phyloP scores from a whole-genome alignment of 2,329 filamentous ascomycete genomes.

The Pestalotiopsis sp. region DNA sequence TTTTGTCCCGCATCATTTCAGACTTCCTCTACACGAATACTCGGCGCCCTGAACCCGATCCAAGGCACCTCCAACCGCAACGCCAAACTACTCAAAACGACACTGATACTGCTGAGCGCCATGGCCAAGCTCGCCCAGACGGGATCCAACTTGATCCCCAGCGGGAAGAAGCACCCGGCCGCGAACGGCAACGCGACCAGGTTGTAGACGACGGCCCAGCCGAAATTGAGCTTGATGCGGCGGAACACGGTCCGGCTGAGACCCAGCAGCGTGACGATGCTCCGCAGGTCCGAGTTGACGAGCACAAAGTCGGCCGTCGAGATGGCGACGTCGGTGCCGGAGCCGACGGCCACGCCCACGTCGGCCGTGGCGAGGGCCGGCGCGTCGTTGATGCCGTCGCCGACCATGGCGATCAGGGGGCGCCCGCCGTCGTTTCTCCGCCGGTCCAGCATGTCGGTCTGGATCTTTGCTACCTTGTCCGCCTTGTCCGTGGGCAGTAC shows the following conservation, averaged over 20 bases:
- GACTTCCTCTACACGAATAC: conserved; percentile 7
- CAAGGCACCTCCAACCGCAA: conserved; percentile 52
- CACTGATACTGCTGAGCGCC: conserved; percentile 88
- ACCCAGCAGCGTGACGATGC: conserved; percentile 71
- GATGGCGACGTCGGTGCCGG: conserved; percentile 81
- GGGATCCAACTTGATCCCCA: conserved; percentile 69
- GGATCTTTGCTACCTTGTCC: conserved; percentile 65
- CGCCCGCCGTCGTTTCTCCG: conserved; percentile 25
- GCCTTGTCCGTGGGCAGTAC: conserved; percentile 85
- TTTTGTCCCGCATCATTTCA: neutral
- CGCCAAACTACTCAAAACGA: conserved; percentile 78
- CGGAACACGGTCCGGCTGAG: conserved; percentile 73
- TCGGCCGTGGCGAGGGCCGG: conserved; percentile 80
- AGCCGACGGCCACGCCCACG: conserved; percentile 81
- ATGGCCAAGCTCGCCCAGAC: conserved; percentile 91
- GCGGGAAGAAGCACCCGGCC: conserved; percentile 72
- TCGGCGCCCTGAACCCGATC: conserved; percentile 32
- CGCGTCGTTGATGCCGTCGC: conserved; percentile 87
- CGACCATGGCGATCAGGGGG: conserved; percentile 75
- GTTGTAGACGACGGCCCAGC: conserved; percentile 84
- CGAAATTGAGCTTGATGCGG: conserved; percentile 82
- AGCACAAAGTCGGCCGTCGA: conserved; percentile 81
- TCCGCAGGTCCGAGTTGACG: conserved; percentile 67
- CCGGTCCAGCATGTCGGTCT: conserved; percentile 43
- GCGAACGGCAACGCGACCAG: conserved; percentile 75